phyloP scores from a whole-genome alignment of 768 basidiomycete species.

The Lactarius deliciosus region DNA sequence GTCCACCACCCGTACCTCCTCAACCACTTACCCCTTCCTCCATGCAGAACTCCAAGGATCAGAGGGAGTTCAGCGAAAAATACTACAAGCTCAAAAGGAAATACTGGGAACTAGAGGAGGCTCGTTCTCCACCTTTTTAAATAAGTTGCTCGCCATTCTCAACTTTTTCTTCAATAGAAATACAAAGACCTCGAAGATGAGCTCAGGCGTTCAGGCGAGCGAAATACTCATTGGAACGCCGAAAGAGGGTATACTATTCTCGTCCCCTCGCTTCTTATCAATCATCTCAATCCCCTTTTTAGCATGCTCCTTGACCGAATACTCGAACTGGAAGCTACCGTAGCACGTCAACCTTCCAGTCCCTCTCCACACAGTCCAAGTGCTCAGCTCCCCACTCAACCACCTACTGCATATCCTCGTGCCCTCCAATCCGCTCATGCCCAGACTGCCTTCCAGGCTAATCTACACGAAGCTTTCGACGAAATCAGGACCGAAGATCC shows the following conservation, averaged over 20 bases:
- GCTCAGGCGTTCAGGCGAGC: constrained; percentile 59
- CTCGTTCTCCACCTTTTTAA: constrained; percentile 31
- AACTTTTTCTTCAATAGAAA: constrained; percentile 42
- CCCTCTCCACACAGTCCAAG: constrained; percentile 25
- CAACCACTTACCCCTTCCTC: constrained; percentile 36
- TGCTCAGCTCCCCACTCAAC: constrained; percentile 36
- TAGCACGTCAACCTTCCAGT: constrained; percentile 37
- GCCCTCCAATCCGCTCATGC: constrained; percentile 45
- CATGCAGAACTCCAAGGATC: constrained; percentile 38
- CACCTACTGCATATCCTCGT: constrained; percentile 50
- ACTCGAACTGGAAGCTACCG: constrained; percentile 51
- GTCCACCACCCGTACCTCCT: constrained; percentile 44
- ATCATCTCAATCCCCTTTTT: constrained; percentile 22
- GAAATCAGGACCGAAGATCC: constrained; percentile 49
- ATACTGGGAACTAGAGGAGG: constrained; percentile 70
- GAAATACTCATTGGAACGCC: constrained; percentile 58
- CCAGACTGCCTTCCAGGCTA: constrained; percentile 47
- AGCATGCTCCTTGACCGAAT: constrained; percentile 62
- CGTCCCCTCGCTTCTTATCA: constrained; percentile 15
- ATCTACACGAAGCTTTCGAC: constrained; percentile 48
- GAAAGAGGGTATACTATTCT: constrained; percentile 56
- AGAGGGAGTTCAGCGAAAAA: constrained; percentile 56
- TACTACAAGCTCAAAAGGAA: constrained; percentile 64
- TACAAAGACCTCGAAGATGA: constrained; percentile 59
- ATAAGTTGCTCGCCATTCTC: not conserved